phyloP scores from a whole-genome alignment of 1,284 basidiomycete genomes.

The Ganoderma lucidum region DNA sequence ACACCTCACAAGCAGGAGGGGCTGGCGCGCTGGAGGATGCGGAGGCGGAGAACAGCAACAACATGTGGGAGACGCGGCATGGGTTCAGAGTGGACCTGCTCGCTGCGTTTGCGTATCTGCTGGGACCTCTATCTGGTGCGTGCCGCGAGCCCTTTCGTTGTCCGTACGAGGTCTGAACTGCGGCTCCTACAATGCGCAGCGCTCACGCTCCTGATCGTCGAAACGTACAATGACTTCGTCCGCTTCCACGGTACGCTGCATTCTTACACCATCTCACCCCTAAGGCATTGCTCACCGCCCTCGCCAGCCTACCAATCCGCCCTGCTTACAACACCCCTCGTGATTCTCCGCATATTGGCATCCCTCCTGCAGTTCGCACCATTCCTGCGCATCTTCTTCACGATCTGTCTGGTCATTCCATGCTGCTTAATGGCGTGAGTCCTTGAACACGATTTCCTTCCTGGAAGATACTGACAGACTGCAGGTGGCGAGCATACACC shows the following conservation, averaged over 20 bases:
- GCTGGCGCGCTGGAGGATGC: conserved; percentile 50
- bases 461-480: conserved; percentile 7
- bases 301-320: conserved; percentile 80
- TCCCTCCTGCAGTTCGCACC: conserved; percentile 58
- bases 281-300: background rate
- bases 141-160: conserved; percentile 10
- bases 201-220: conserved; percentile 71
- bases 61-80: conserved; percentile 78
- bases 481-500: conserved; percentile 69
- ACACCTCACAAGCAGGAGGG: conserved; percentile 53
- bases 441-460: conserved; percentile 4
- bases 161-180: background rate
- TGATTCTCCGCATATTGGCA: conserved; percentile 67
- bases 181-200: conserved; percentile 51
- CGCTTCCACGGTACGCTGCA: conserved; percentile 74
- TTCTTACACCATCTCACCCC: background rate
- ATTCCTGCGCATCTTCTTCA: conserved; percentile 56
- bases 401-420: conserved; percentile 50
- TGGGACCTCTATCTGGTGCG: conserved; percentile 81
- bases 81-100: conserved; percentile 77
- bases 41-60: conserved; percentile 58
- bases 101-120: conserved; percentile 72
- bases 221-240: conserved; percentile 83
- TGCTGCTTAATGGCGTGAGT: conserved; percentile 67
- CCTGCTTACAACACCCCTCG: conserved; percentile 71